Evolutionary conservation across 2,329 filamentous ascomycete genomes (phyloP).

Genomic region (Microascus cirrosus): DNA sequence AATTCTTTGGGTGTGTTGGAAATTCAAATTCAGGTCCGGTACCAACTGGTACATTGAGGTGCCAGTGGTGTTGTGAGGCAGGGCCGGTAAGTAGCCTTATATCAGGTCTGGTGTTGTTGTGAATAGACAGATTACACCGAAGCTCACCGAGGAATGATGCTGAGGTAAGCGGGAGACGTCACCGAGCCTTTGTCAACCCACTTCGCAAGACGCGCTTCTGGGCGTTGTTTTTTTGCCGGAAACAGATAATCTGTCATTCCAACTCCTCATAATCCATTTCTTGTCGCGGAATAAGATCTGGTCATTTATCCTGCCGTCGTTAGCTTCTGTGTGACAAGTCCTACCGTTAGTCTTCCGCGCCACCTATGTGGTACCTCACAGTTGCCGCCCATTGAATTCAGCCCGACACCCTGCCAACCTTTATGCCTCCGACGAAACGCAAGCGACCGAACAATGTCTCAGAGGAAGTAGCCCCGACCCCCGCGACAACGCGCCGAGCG

Average conservation of each 20-base stretch:
- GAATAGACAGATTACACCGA: not conserved
- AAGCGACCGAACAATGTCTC: conserved; percentile 3
- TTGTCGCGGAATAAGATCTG: too few relatives aligned
- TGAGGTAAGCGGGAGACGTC: not conserved
- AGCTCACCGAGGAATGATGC: not conserved
- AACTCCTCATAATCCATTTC: too few relatives aligned
- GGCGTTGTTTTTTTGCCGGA: not conserved
- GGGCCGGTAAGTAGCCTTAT: too few relatives aligned
- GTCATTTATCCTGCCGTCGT: not conserved
- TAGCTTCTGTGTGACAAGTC: too few relatives aligned
- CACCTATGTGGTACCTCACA: not conserved
- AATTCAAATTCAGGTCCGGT: too few relatives aligned
- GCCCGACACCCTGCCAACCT: not conserved
- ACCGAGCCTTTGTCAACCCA: not conserved
- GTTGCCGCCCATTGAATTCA: not conserved
- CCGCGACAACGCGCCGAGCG: conserved; percentile 11
- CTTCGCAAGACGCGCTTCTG: not conserved
- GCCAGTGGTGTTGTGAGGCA: too few relatives aligned
- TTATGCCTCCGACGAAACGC: conserved; percentile 3
- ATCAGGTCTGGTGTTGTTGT: not conserved
- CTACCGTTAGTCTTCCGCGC: too few relatives aligned
- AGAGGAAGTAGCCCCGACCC: not conserved
- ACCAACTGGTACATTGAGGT: too few relatives aligned
- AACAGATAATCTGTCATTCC: too few relatives aligned
- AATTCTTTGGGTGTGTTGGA: too few relatives aligned